A percentile compares a stretch with the other conserved stretches of the same genome.
phyloP scores from a whole-genome alignment of 768 basidiomycete genomes.

The Termitomyces sp. region DNA sequence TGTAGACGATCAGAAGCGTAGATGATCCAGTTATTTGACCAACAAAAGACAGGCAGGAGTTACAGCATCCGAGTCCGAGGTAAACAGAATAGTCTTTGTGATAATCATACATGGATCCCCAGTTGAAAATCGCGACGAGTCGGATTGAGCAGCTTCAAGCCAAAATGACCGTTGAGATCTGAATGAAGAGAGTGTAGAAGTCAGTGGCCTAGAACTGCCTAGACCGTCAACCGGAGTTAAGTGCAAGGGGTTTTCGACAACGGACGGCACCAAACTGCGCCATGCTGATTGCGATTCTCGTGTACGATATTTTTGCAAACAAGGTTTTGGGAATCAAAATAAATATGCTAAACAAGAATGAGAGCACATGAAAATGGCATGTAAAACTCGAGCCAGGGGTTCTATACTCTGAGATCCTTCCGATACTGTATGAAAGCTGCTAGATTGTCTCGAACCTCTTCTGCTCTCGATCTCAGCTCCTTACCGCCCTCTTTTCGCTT shows the following conservation, averaged over 20 bases:
- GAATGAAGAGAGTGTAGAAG: background rate
- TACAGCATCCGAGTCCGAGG: slow-evolving; percentile 27
- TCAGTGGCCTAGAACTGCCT: background rate
- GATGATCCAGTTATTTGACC: slow-evolving; percentile 6
- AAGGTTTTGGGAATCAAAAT: background rate
- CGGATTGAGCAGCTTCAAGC: no score
- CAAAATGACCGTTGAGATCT: no score
- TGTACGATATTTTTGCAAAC: background rate
- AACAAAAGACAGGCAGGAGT: slow-evolving; percentile 36
- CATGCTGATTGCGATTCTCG: background rate
- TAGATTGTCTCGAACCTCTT: slow-evolving; percentile 75
- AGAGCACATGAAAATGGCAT: background rate
- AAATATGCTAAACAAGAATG: background rate
- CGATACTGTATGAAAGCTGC: slow-evolving; percentile 76
- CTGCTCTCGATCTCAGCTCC: slow-evolving; percentile 65
- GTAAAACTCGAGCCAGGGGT: background rate
- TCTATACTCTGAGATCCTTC: slow-evolving; percentile 45
- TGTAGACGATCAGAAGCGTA: slow-evolving; percentile 17
- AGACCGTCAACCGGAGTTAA: background rate
- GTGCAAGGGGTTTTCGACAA: no score
- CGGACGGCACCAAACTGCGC: background rate
- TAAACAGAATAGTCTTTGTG: slow-evolving; percentile 25
- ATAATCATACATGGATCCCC: slow-evolving; percentile 3
- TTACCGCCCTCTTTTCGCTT: slow-evolving; percentile 61
- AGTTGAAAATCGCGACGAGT: no score